phyloP scores from a whole-genome alignment of 140 eudicot genomes.

The Cichorium intybus region DNA sequence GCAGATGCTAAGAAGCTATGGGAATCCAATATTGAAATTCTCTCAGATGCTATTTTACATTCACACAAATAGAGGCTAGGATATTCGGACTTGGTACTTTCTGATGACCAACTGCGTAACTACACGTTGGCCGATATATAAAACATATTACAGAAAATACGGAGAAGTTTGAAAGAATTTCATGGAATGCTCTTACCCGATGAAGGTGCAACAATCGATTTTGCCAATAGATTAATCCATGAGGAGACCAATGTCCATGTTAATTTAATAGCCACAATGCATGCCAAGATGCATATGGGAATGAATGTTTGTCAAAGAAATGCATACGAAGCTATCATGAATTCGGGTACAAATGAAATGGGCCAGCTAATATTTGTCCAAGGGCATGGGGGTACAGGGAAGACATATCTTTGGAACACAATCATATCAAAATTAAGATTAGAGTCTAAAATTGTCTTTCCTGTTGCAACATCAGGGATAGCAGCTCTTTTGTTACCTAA shows the following conservation, averaged over 20 bases:
- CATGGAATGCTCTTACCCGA: background rate
- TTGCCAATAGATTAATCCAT: background rate
- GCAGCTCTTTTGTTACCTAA: no score
- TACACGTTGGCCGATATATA: background rate
- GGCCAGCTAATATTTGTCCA: background rate
- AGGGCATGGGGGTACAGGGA: no score
- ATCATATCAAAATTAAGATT: no score
- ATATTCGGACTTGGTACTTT: no score
- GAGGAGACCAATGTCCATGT: no score
- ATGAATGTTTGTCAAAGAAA: background rate
- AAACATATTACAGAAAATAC: background rate
- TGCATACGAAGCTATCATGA: background rate
- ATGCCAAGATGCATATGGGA: no score
- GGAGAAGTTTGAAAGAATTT: background rate
- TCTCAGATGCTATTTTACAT: background rate
- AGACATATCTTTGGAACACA: no score
- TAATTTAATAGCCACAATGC: background rate
- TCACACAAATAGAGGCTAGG: background rate
- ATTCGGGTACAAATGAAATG: background rate
- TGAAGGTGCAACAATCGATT: background rate
- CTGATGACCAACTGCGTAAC: background rate
- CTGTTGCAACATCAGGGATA: no score
- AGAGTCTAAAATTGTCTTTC: no score
- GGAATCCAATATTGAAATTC: no score
- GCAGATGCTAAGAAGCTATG: no score